Conservation (phyloP, 345 rosid genomes). For the Lumnitzera racemosa region DNA sequence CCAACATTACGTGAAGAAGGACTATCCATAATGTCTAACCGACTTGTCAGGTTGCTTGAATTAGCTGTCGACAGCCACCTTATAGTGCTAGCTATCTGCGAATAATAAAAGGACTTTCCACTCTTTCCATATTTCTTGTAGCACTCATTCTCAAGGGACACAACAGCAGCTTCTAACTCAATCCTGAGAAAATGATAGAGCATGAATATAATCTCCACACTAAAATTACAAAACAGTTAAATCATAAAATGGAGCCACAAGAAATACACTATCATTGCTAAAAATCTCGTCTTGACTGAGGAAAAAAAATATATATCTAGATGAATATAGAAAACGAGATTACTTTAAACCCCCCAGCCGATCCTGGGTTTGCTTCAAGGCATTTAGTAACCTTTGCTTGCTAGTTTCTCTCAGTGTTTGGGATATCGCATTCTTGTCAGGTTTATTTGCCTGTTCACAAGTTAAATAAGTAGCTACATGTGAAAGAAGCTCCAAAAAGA, state of each 20-base stretch:
- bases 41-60: slow-evolving; percentile 28
- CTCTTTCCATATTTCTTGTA: slow-evolving; percentile 72
- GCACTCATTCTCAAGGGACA: slow-evolving; percentile 71
- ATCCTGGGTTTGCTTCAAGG: slow-evolving; percentile 50
- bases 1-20: slow-evolving; percentile 9
- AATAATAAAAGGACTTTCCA: slow-evolving; percentile 76
- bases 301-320: neutral
- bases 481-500: too few relatives aligned
- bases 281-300: neutral
- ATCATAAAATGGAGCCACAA: neutral
- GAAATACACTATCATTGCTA: neutral
- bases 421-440: slow-evolving; percentile 57
- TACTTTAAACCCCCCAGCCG: slow-evolving; percentile 40
- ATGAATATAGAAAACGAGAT: slow-evolving; percentile 1
- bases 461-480: neutral
- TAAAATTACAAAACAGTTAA: neutral
- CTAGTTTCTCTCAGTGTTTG: slow-evolving; percentile 58
- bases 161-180: slow-evolving; percentile 39
- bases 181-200: slow-evolving; percentile 34
- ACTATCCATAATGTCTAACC: slow-evolving; percentile 21
- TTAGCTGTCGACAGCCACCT: slow-evolving; percentile 67
- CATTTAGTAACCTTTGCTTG: slow-evolving; percentile 54
- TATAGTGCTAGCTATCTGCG: slow-evolving; percentile 71
- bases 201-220: neutral
- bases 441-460: slow-evolving; percentile 43